Evolutionary conservation across 2,329 filamentous ascomycete species (phyloP).

Genomic region (Nemania sp.): DNA sequence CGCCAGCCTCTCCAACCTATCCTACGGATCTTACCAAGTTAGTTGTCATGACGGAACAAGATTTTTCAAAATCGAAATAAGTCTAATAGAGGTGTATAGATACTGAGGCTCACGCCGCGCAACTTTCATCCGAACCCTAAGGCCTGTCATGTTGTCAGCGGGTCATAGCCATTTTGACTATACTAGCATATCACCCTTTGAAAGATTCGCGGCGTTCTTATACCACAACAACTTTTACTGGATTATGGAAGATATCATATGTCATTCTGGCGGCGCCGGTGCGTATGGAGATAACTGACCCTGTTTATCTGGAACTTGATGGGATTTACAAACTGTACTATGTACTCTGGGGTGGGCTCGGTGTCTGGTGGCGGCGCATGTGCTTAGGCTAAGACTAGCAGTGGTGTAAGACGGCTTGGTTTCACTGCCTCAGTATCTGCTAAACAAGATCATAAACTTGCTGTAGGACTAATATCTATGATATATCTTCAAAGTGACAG

Average conservation of each 20-base stretch:
- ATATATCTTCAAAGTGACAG: background rate
- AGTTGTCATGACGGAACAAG: background rate
- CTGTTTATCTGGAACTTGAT: background rate
- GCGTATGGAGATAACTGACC: background rate
- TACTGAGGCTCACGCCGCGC: background rate
- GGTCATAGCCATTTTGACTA: background rate
- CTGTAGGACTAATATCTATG: background rate
- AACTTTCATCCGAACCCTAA: background rate
- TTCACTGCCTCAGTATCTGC: background rate
- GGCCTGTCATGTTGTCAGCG: background rate
- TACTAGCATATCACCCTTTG: background rate
- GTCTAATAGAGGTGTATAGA: constrained; percentile 11
- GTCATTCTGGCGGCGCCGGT: background rate
- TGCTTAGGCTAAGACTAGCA: too few relatives aligned
- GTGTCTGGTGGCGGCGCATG: too few relatives aligned
- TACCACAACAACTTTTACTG: background rate
- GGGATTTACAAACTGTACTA: background rate
- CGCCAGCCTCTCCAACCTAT: background rate
- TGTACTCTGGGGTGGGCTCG: background rate
- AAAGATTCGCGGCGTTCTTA: too few relatives aligned
- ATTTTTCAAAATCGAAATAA: background rate
- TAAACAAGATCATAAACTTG: background rate
- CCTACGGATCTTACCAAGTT: background rate
- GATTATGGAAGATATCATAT: background rate
- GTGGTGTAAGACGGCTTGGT: background rate